phyloP scores from a whole-genome alignment of 164 flowering plant genomes.

The Aristolochia fimbriata region DNA sequence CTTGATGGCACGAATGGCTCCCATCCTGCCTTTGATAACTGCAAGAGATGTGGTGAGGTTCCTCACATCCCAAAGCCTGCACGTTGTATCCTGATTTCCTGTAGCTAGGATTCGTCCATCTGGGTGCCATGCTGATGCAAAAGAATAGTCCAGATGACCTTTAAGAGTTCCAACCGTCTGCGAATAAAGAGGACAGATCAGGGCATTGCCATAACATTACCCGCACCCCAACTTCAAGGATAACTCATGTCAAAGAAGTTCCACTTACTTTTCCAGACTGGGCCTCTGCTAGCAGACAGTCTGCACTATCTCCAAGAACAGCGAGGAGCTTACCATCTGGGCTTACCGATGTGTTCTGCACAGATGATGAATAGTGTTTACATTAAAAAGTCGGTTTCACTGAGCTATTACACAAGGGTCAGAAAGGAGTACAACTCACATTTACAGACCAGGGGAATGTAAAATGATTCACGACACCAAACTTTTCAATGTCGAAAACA shows the following conservation, averaged over 20 bases:
- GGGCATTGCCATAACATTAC: background rate
- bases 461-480: constrained; percentile 36
- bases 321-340: constrained; percentile 79
- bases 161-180: constrained; percentile 46
- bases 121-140: constrained; percentile 96
- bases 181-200: background rate
- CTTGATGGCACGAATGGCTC: constrained; percentile 68
- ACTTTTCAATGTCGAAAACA: constrained; percentile 53
- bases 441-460: constrained; percentile 79
- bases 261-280: constrained; percentile 61
- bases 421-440: constrained; percentile 32
- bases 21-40: constrained; percentile 82
- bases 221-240: background rate
- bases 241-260: background rate
- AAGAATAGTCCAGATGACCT: constrained; percentile 87
- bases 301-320: constrained; percentile 75
- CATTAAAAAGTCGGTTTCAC: no score
- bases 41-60: constrained; percentile 56
- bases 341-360: constrained; percentile 69
- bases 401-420: no score
- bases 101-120: constrained; percentile 76
- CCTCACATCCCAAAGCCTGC: constrained; percentile 90
- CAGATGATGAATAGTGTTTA: background rate
- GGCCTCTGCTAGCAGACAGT: constrained; percentile 68
- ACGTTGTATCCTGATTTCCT: constrained; percentile 90